phyloP scores from a whole-genome alignment of 2,329 filamentous ascomycete genomes.

The Aspergillus japonicus region DNA sequence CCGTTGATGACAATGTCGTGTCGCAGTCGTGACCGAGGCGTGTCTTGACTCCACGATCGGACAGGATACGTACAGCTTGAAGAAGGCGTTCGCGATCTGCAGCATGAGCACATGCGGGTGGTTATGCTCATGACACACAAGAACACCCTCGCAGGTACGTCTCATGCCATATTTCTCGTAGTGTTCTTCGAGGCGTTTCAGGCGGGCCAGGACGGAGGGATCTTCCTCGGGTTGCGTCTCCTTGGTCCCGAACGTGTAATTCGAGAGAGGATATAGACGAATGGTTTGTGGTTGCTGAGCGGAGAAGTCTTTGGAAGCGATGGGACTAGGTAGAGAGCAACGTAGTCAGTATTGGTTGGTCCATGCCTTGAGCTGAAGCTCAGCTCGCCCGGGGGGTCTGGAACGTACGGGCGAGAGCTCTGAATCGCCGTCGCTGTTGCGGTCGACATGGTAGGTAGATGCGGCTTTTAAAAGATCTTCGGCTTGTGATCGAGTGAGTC shows the following conservation, averaged over 20 bases:
- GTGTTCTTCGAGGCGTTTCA: constrained; percentile 95
- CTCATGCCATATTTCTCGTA: constrained; percentile 92
- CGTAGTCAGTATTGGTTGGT: background rate
- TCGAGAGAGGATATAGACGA: constrained; percentile 88
- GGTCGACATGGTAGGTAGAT: constrained; percentile 66
- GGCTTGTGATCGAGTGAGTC: background rate
- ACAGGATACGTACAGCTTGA: constrained; percentile 69
- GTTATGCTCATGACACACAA: constrained; percentile 98
- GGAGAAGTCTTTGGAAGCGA: constrained; percentile 79
- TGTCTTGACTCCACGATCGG: background rate
- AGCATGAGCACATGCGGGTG: constrained; percentile 98
- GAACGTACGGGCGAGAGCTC: constrained; percentile 65
- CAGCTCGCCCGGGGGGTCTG: background rate
- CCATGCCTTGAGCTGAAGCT: background rate
- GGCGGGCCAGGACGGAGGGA: constrained; percentile 85
- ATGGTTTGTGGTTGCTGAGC: constrained; percentile 86
- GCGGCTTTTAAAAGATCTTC: background rate
- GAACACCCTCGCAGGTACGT: constrained; percentile 91
- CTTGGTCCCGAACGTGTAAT: constrained; percentile 98
- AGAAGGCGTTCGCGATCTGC: constrained; percentile 98
- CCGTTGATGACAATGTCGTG: background rate
- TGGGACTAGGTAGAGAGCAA: constrained; percentile 54
- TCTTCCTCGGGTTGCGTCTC: constrained; percentile 98
- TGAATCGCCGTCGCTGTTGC: constrained; percentile 74
- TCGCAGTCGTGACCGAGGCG: background rate